Evolutionary conservation across 2,329 filamentous ascomycete genomes (phyloP), one percentile per base, ranked within the genome.

Genomic region (Ramularia endophylla): DNA sequence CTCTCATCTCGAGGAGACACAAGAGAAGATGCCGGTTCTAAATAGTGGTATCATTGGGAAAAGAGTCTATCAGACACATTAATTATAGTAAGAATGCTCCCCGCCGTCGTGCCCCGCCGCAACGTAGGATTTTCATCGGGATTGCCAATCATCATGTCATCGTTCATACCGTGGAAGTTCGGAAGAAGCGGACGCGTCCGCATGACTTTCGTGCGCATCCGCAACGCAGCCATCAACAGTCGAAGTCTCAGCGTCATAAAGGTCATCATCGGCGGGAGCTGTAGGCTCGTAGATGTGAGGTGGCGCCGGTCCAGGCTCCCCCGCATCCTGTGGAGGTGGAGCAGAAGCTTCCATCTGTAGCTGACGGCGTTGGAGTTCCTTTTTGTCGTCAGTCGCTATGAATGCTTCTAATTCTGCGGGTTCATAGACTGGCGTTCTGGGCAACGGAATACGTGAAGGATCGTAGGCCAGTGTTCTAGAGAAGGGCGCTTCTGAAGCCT

Each of bases 311-410:
- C 43, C 40, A 28, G 41, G 37, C 18, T 32, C 28, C 3, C 37
- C 36, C 3, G 22, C 29, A 17, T 46, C 37, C 2, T 44, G 44
- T 9, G 27, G 36, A 3, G 58, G 58, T 2, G 69, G 69, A 3
- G 65, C 66, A 28, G 68, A 71, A 7, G 59, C 57, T 32, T 67
- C 64, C 46, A 63, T 51, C 47, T 67, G 56, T 4, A 71, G 50
- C 35, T 64, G 56, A 7, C 61, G 59, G 12, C 66, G 56, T 37
- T 89, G 84, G 5, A 87, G 67, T 59, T 94, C 87, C 53, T 82
- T 80, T 61, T 94, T 92, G 61, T 94, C 89, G 41, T 92, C 85
- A 11, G 65, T 69, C 5, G 19, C 20, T 6, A n/a, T 32, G 6
- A 6, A n/a, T n/a, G 29, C n/a, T n/a, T n/a, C 29, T 6, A n/a